These are phyloP conservation scores for Jatropha curcas DNA, from an alignment of 345 rosid genomes.

Conservation along the genomic window DNA sequence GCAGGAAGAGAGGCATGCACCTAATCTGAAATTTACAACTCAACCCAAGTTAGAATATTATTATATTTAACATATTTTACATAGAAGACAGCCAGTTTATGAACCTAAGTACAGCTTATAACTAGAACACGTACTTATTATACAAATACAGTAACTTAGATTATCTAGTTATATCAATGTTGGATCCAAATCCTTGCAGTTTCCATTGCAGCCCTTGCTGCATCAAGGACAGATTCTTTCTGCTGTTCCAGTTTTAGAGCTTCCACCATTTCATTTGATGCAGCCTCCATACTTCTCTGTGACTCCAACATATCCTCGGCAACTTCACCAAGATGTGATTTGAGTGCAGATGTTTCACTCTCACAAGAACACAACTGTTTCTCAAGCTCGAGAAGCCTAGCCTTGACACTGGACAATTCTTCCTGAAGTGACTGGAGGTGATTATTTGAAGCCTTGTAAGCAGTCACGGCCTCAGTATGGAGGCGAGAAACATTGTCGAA, in stretches of 20 bases:
- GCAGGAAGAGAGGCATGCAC: too few species aligned
- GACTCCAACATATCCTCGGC: conserved; percentile 27
- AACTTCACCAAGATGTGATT: conserved; percentile 13
- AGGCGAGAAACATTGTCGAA: conserved; percentile 34
- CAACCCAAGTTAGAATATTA: too few species aligned
- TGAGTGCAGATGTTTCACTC: conserved; percentile 34
- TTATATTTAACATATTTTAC: too few species aligned
- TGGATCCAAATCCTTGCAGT: conserved; percentile 22
- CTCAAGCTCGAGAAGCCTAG: conserved; percentile 30
- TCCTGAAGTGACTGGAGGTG: conserved; percentile 24
- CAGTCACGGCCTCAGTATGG: conserved; percentile 31
- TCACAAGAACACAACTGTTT: conserved; percentile 32
- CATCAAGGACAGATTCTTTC: conserved; percentile 21
- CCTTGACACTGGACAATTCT: conserved; percentile 28
- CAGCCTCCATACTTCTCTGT: conserved; percentile 30
- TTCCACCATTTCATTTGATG: conserved; percentile 20
- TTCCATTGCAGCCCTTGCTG: conserved; percentile 30
- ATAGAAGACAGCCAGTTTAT: too few species aligned
- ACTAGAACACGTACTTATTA: not conserved
- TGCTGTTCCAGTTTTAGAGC: conserved; percentile 11
- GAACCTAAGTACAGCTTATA: too few species aligned
- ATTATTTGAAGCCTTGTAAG: conserved; percentile 21
- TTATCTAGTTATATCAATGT: not conserved
- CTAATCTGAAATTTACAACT: too few species aligned
- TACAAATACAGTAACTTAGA: not conserved